These are phyloP conservation scores for Parvularia atlantis DNA, from an alignment of 78 protist genomes.

Conservation along the genomic window DNA sequence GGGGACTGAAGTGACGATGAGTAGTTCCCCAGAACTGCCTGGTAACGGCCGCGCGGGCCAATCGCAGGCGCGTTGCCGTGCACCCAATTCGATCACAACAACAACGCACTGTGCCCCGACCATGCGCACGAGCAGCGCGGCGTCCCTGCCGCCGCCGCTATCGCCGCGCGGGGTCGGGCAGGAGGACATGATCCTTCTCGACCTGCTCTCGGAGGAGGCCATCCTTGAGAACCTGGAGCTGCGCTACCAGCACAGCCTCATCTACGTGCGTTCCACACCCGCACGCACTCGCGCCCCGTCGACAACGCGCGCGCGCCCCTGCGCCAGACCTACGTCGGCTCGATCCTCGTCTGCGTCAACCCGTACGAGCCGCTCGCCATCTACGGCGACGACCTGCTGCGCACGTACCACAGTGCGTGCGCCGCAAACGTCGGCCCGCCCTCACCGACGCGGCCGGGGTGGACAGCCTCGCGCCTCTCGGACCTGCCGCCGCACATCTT, in stretches of 20 bases:
- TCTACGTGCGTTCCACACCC: background rate
- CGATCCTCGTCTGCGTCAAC: background rate
- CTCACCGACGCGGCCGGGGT: background rate
- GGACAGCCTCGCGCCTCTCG: background rate
- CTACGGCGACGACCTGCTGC: background rate
- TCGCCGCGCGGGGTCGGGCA: too few relatives aligned
- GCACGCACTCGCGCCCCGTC: background rate
- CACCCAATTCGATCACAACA: too few relatives aligned
- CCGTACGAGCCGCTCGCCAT: background rate
- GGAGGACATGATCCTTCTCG: background rate
- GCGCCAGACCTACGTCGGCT: background rate
- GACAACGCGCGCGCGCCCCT: too few relatives aligned
- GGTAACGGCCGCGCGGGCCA: too few relatives aligned
- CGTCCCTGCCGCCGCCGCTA: too few relatives aligned
- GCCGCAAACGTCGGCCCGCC: background rate
- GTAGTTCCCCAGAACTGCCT: too few relatives aligned
- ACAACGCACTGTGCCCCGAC: too few relatives aligned
- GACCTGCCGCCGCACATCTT: conserved; percentile 61
- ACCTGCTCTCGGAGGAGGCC: background rate
- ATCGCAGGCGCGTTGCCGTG: too few relatives aligned
- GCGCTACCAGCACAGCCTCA: background rate
- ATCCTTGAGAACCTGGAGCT: background rate
- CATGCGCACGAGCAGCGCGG: too few relatives aligned
- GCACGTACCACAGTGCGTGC: background rate
- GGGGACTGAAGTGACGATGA: too few relatives aligned